These are phyloP conservation scores for Theobroma grandiflorum DNA, from an alignment of 441 rosid species.

Conservation along the genomic window DNA sequence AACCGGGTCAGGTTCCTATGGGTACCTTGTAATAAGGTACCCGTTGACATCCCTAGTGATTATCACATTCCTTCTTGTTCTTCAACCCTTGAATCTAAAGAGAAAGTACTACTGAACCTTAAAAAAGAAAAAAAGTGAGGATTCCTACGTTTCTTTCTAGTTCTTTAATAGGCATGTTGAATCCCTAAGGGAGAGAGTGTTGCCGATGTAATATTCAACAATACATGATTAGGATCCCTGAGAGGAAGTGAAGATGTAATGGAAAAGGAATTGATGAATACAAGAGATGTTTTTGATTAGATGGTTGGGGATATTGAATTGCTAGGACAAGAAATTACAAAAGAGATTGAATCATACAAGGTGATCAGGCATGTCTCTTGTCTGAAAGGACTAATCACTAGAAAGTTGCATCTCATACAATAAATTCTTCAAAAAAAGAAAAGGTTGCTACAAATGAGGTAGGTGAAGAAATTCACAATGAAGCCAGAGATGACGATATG, in stretches of 20 bases:
- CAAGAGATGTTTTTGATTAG: background rate
- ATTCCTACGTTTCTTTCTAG: no score
- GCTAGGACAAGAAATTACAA: background rate
- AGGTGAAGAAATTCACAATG: slow-evolving; percentile 7
- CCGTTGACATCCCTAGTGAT: no score
- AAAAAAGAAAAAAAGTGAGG: no score
- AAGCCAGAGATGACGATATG: background rate
- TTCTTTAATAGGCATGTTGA: no score
- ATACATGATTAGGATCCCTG: no score
- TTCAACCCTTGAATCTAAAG: no score
- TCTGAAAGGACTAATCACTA: slow-evolving; percentile 13
- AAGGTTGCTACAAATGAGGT: slow-evolving; percentile 27
- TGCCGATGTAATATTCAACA: no score
- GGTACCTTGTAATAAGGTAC: no score
- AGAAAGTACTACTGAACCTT: no score
- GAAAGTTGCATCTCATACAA: background rate
- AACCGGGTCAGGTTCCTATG: no score
- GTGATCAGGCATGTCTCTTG: slow-evolving; percentile 1
- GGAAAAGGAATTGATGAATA: background rate
- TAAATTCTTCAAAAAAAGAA: slow-evolving; percentile 21
- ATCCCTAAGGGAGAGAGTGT: no score
- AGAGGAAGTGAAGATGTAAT: background rate
- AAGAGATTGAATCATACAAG: slow-evolving; percentile 9
- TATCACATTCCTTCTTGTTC: no score
- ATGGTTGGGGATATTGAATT: background rate